Evolutionary conservation across 129 eudicot genomes (phyloP).

Genomic region (Smallanthus sonchifolius): DNA sequence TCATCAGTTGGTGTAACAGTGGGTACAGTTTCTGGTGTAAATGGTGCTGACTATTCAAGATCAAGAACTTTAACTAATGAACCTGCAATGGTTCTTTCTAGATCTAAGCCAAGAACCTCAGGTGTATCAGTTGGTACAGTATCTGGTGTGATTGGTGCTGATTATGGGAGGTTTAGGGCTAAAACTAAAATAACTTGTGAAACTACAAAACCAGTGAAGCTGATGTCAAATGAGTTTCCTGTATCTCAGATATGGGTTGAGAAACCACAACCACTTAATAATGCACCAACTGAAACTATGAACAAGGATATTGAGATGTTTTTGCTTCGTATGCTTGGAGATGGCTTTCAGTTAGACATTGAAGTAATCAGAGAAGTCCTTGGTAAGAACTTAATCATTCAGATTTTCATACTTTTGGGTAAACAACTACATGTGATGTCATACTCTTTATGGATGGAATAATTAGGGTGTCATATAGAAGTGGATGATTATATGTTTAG

Average conservation of each 20-base stretch:
- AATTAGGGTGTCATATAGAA: neutral
- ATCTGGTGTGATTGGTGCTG: conserved; percentile 51
- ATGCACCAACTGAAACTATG: conserved; percentile 34
- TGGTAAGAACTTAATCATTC: conserved; percentile 37
- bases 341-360: conserved; percentile 63
- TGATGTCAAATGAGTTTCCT: conserved; percentile 48
- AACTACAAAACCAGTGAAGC: conserved; percentile 43
- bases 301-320: conserved; percentile 49
- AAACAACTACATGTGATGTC: neutral
- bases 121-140: conserved; percentile 55
- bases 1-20: conserved; percentile 33
- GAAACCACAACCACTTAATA: conserved; percentile 1
- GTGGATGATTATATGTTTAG: conserved; percentile 3
- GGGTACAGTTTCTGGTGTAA: conserved; percentile 44
- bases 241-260: conserved; percentile 56
- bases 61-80: neutral
- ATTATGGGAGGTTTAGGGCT: conserved; percentile 42
- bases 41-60: conserved; percentile 37
- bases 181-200: conserved; percentile 23
- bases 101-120: conserved; percentile 36
- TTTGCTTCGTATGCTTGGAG: conserved; percentile 72
- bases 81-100: conserved; percentile 13
- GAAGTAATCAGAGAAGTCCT: conserved; percentile 59
- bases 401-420: neutral
- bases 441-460: neutral